A percentile compares a stretch with the other conserved stretches of the same genome.
Evolutionary conservation across 495 filamentous ascomycete genomes (phyloP).

Genomic region (Tuber microsphaerosporum): DNA sequence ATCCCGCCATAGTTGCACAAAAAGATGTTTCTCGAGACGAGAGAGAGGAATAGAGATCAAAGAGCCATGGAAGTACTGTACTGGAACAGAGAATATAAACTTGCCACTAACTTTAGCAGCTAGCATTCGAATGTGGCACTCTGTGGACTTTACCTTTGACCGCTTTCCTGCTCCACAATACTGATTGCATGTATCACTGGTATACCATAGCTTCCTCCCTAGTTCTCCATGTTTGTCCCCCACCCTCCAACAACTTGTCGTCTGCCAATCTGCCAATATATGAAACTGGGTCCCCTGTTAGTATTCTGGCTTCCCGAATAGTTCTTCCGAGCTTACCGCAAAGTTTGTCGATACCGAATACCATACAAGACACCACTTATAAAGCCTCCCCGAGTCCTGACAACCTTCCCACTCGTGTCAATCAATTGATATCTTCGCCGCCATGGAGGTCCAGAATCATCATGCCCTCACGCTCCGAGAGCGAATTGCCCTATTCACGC

Average conservation of each 20-base stretch:
- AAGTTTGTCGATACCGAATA: background rate
- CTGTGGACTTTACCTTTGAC: background rate
- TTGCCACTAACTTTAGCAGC: background rate
- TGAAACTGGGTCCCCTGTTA: background rate
- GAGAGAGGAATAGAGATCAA: background rate
- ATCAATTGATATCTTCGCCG: background rate
- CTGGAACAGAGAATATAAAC: background rate
- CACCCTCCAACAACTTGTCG: background rate
- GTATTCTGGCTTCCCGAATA: background rate
- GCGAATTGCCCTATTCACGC: background rate
- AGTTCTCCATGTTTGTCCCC: background rate
- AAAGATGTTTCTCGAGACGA: background rate
- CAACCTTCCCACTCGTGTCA: background rate
- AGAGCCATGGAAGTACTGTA: background rate
- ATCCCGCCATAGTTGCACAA: background rate
- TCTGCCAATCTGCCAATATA: background rate
- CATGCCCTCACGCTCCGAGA: background rate
- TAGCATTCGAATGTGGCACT: background rate
- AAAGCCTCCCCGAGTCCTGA: background rate
- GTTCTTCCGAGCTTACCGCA: background rate
- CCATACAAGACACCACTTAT: background rate
- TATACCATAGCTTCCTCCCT: background rate
- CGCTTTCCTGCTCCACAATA: background rate
- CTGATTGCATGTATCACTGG: background rate
- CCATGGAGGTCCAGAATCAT: background rate